Base-by-base conservation (phyloP, 2,329 filamentous ascomycete species). In the Trichophyton rubrum region DNA sequence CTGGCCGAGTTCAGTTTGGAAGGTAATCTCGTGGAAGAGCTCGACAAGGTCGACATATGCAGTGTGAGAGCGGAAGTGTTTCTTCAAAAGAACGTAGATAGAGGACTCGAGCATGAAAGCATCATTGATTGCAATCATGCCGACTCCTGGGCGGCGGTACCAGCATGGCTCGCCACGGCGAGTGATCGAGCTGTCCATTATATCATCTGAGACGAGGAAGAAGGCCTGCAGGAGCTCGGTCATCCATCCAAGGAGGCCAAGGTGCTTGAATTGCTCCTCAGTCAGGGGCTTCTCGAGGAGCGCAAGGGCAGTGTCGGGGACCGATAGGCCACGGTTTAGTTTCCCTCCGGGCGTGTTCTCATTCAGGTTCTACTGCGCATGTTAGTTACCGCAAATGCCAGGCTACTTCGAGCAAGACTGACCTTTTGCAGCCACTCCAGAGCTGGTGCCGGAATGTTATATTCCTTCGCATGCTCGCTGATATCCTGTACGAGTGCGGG, bases 51-150 rank as follows among this genome's bases (percentile, higher is more conserved):
- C 91, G 69, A 96, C 77, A 77, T 99, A 99, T 73, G 84, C 81
- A 59, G 89, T 86, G 77, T 96, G 90, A 55, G 82, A 79, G 70
- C 88, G 87, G 84, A 97, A 99, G 78, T 90, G 87, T 78, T 95
- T 93, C 80, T 92, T 93, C 64, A 99, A 84, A 53, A 97, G 85
- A 27, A 87, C 77, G 80, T 95, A 99, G 78, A 99, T 97, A 70
- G 83, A 79, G 13, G 87, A 79, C 79, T 97, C 93, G 68, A 99
- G 87, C 84, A 97, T 85, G 80, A 97, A 96, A 65, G 92, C 85
- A 73, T 99, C 93, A 81, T 99, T 99, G 82, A 99, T 96, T 72
- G 93, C 92, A 66, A 96, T 83, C 86, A 95, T 91, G 74, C 92
- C 92, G 47, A 99, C 91, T 56, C 87, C 85, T 35, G 89, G 84